phyloP scores from a whole-genome alignment of 768 basidiomycete species.

The Tylopilus vinaceipallidus region DNA sequence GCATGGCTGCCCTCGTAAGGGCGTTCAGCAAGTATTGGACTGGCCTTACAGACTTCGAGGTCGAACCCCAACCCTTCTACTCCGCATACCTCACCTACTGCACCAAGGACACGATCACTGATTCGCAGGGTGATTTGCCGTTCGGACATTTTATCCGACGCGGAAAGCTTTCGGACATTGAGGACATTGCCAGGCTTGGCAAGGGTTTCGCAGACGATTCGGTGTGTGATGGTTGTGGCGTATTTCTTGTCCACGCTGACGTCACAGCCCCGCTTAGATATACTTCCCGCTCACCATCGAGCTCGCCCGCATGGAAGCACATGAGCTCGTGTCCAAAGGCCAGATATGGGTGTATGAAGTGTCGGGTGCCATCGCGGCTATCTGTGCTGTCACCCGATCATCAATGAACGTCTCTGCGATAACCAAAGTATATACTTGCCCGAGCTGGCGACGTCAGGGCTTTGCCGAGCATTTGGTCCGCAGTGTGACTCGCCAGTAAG shows the following conservation, averaged over 20 bases:
- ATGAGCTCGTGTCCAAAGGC: constrained; percentile 45
- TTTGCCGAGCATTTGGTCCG: constrained; percentile 53
- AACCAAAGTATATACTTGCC: constrained; percentile 56
- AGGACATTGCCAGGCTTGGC: constrained; percentile 42
- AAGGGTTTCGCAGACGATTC: constrained; percentile 53
- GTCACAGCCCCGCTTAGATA: constrained; percentile 33
- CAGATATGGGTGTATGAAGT: constrained; percentile 54
- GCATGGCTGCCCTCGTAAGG: constrained; percentile 39
- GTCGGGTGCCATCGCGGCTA: constrained; percentile 40
- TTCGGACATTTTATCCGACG: constrained; percentile 37
- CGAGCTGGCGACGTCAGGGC: constrained; percentile 42
- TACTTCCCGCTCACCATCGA: constrained; percentile 43
- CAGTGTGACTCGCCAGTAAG: constrained; percentile 44
- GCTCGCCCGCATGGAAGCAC: constrained; percentile 42
- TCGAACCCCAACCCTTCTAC: constrained; percentile 48
- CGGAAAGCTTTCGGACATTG: constrained; percentile 38
- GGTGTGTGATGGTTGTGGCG: constrained; percentile 33
- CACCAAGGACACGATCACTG: constrained; percentile 37
- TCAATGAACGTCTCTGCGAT: constrained; percentile 50
- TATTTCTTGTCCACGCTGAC: constrained; percentile 2
- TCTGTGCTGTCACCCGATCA: constrained; percentile 58
- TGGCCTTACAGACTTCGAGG: constrained; percentile 36
- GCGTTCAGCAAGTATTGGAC: constrained; percentile 46
- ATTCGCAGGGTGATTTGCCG: constrained; percentile 25
- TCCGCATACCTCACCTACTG: constrained; percentile 47